These are phyloP conservation scores for Vitis riparia DNA, from an alignment of 164 flowering plant species.

Conservation along the genomic window DNA sequence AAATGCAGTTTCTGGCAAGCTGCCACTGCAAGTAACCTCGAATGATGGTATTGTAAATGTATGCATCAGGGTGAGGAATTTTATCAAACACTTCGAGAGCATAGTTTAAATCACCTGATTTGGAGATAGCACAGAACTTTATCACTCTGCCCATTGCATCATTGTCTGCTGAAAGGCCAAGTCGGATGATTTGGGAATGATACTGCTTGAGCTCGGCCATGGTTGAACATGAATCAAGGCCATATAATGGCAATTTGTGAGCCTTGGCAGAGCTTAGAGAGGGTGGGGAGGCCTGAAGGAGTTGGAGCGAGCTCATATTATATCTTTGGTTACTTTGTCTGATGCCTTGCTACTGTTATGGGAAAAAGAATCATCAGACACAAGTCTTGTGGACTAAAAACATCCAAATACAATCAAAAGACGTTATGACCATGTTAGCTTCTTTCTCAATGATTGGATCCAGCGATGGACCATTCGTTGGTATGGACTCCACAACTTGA, in stretches of 20 bases:
- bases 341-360: too few relatives aligned
- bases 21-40: constrained; percentile 33
- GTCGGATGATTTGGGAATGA: constrained; percentile 45
- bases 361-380: not conserved
- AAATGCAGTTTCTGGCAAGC: constrained; percentile 16
- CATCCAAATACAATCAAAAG: too few relatives aligned
- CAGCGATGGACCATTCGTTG: too few relatives aligned
- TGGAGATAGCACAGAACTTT: constrained; percentile 40
- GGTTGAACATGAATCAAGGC: constrained; percentile 26
- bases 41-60: constrained; percentile 50
- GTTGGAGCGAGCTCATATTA: constrained; percentile 10
- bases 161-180: constrained; percentile 46
- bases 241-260: not conserved
- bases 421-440: too few relatives aligned
- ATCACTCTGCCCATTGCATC: constrained; percentile 45
- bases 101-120: constrained; percentile 38
- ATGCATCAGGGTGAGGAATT: constrained; percentile 50
- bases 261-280: not conserved
- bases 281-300: constrained; percentile 17
- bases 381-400: not conserved
- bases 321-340: not conserved
- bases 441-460: too few relatives aligned
- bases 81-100: constrained; percentile 39
- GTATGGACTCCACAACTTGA: too few relatives aligned
- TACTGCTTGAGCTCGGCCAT: constrained; percentile 47